Evolutionary conservation across 805 yeast species (phyloP).

Genomic region (Wickerhamiella australiensis): DNA sequence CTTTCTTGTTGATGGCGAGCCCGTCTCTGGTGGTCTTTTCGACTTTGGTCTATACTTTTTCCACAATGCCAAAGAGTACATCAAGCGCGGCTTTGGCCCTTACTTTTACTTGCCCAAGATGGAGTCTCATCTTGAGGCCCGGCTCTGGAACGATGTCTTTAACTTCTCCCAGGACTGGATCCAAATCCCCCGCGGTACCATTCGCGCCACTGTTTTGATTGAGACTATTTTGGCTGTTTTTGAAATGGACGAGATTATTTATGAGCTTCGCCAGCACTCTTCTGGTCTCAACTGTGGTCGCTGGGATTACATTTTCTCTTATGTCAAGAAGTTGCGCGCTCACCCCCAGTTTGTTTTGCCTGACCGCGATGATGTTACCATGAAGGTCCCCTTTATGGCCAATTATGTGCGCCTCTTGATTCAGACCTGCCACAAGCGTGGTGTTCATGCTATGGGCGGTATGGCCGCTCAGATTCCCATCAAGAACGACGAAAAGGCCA

Average conservation of each 20-base stretch:
- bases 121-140: constrained; percentile 68
- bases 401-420: constrained; percentile 53
- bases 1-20: constrained; percentile 53
- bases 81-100: constrained; percentile 52
- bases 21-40: constrained; percentile 51
- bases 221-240: constrained; percentile 64
- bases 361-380: constrained; percentile 57
- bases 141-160: constrained; percentile 64
- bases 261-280: constrained; percentile 58
- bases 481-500: constrained; percentile 49
- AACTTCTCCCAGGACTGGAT: constrained; percentile 52
- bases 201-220: constrained; percentile 58
- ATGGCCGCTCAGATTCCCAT: constrained; percentile 72
- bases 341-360: constrained; percentile 53
- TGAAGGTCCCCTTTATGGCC: constrained; percentile 59
- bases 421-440: constrained; percentile 57
- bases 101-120: constrained; percentile 64
- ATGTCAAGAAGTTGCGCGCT: constrained; percentile 52
- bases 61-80: constrained; percentile 52
- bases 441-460: constrained; percentile 68
- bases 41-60: constrained; percentile 61
- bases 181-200: constrained; percentile 53
- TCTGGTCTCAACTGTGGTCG: constrained; percentile 67
- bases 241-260: constrained; percentile 69
- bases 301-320: constrained; percentile 66